Base-by-base conservation (phyloP, 495 filamentous ascomycete genomes). In the Aspergillus mulundensis region DNA sequence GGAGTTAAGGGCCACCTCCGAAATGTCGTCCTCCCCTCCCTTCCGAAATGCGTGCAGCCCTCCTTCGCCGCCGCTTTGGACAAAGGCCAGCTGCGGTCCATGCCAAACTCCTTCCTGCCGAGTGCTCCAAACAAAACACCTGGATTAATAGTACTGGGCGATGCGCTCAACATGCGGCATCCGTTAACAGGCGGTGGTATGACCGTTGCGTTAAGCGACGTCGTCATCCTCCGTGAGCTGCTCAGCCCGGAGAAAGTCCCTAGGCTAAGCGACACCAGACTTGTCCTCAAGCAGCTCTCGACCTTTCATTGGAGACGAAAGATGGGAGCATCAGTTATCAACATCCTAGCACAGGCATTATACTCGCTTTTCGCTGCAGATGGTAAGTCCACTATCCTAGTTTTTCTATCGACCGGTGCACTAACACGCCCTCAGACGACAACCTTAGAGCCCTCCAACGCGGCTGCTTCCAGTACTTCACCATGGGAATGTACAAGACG, bases 111-210 rank as follows among this genome's bases (percentile, higher is more conserved):
- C 36, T 98, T 87, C 77, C 81, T 97, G 5, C 90, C 94, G 15
- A 81, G 93, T 0, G 78, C 84, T 10, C 84, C 87, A 43, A 83
- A 85, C 59, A 81, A 78, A 42, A 81, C 84, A 3, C 82, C 85
- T 0, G 94, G 94, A 11, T 74, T 97, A 58, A 75, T 95, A 34
- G 73, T 98, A 25, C 74, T 96, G 18, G 92, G 92, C 54, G 92
- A 97, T 71, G 92, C 92, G 7, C 84, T 93, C 75, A 97, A 97
- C 73, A 97, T 97, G 92, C 88, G 92, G 5, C 92, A 97, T 74
- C 92, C 92, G 0, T 75, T 97, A 12, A 97, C 92, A 0, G 92
- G 92, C 50, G 92, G 92, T 61, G 92, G 92, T 59, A 97, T 97
- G 92, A 96, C 92, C 0, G 92, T 97, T 0, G 92, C 89, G 3